Conservation (phyloP, 495 filamentous ascomycete genomes). For the Aspergillus affinis region DNA sequence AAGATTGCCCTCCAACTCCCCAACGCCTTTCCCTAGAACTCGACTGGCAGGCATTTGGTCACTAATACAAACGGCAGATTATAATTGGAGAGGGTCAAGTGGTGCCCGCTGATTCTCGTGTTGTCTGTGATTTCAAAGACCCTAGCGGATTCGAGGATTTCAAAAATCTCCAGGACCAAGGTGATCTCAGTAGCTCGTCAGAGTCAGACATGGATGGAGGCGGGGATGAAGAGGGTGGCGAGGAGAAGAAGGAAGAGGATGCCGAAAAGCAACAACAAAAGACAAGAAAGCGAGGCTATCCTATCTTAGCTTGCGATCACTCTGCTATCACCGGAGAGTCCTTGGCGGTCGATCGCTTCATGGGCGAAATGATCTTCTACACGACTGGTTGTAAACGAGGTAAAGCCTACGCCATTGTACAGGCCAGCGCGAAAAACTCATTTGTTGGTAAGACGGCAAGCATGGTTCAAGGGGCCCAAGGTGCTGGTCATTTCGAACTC, state of each 20-base stretch:
- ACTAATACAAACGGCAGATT: conserved; percentile 37
- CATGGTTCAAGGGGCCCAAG: conserved; percentile 64
- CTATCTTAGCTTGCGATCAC: conserved; percentile 67
- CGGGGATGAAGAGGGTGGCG: conserved; percentile 14
- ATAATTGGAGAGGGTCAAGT: conserved; percentile 72
- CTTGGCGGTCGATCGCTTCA: conserved; percentile 70
- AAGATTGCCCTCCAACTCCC: no score
- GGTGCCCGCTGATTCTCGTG: conserved; percentile 66
- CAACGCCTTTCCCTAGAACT: no score
- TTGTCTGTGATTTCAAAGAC: conserved; percentile 70
- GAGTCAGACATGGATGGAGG: conserved; percentile 46
- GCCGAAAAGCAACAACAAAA: conserved; percentile 18
- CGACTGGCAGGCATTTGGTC: no score
- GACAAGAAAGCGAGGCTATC: conserved; percentile 42
- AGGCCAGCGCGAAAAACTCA: conserved; percentile 59
- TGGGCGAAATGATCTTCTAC: conserved; percentile 68
- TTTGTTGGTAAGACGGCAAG: conserved; percentile 71
- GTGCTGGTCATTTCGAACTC: conserved; percentile 72
- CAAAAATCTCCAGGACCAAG: conserved; percentile 52
- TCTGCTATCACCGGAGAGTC: conserved; percentile 75
- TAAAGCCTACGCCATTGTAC: conserved; percentile 64
- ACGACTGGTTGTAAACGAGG: conserved; percentile 75
- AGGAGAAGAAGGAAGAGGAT: conserved; percentile 14
- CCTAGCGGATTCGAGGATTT: conserved; percentile 65
- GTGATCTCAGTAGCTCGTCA: conserved; percentile 56